Evolutionary conservation across 2,329 filamentous ascomycete species (phyloP), one percentile per base, ranked within the genome.

Genomic region (Fusarium chlamydosporum): DNA sequence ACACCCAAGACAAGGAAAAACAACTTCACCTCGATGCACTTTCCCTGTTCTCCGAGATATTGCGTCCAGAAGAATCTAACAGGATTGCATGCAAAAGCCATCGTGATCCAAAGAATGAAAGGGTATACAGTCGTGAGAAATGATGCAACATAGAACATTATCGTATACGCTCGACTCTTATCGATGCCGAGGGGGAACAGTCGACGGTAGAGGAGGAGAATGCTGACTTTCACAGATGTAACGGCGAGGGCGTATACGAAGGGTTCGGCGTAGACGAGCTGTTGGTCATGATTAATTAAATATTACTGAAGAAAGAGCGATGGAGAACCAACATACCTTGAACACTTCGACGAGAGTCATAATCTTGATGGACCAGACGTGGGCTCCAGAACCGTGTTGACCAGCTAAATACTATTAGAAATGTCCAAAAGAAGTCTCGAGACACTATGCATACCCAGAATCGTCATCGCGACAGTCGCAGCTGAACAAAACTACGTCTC

Each of bases 1-100:
- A 63, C 33, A 4, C 60, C 60, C 1, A 63, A 37, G 12, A 63
- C 50, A 15, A 63, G 58, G 9, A 63, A 63, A 9, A 63, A 63
- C 7, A 63, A 37, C 20, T 63, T 63, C 0, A 63, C 60, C 0
- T 63, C 37, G 12, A 63, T 63, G 3, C 60, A 63, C 6, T 37
- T 48, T 0, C 60, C 60, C 3, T 62, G 9, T 0, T 33, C 23
- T 0, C 60, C 60, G 11, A 56, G 33, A 2, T 63, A 63, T 4
- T 63, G 60, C 2, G 55, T 63, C 60, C 60, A 63, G 50, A 63
- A 63, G 6, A 63, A 53, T 1, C 60, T 63, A 15, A 63, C n/a
- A 1, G 60, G 60, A 4, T 20, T 18, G 7, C 60, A 63, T 0
- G 60, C 60, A 2, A 56, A 63, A 0, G 60, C 50, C 60, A 63